These are phyloP conservation scores for Heterobasidion irregulare DNA, from an alignment of 1,284 basidiomycete genomes.

Conservation along the genomic window DNA sequence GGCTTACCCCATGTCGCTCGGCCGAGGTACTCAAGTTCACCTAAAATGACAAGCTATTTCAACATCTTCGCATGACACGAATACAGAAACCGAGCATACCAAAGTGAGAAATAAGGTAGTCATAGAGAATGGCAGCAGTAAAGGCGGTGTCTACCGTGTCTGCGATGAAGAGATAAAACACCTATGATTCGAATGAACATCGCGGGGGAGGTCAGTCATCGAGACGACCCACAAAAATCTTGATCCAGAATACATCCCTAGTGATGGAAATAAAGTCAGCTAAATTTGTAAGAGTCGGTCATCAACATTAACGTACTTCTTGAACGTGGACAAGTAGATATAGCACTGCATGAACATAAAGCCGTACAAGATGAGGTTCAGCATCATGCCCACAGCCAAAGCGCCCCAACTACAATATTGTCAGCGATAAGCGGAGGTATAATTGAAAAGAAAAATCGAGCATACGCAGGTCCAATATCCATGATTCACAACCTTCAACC, in stretches of 20 bases:
- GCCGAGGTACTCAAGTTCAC: not conserved
- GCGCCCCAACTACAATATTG: constrained; percentile 10
- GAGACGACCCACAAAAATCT: constrained; percentile 8
- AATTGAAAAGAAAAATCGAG: not conserved
- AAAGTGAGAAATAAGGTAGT: constrained; percentile 18
- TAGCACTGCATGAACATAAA: constrained; percentile 15
- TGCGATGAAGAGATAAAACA: constrained; percentile 17
- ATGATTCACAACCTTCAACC: not conserved
- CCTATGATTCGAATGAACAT: constrained; percentile 3
- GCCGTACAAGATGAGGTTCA: constrained; percentile 14
- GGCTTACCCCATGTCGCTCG: not conserved
- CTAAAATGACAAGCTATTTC: not conserved
- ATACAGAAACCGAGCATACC: constrained; percentile 7
- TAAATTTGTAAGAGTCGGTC: not conserved
- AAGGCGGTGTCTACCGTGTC: constrained; percentile 23
- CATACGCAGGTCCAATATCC: constrained; percentile 3
- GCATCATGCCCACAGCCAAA: constrained; percentile 11
- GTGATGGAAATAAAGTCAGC: not conserved
- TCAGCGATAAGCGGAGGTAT: not conserved
- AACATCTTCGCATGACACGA: not conserved
- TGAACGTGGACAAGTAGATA: constrained; percentile 13
- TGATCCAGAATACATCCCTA: constrained; percentile 14
- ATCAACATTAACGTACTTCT: constrained; percentile 7
- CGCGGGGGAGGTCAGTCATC: not conserved
- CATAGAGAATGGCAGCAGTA: constrained; percentile 21